Percentiles rank a stretch among this genome's conserved stretches.
Evolutionary conservation across 1,284 basidiomycete species (phyloP).

Genomic region (Ustilago curta): DNA sequence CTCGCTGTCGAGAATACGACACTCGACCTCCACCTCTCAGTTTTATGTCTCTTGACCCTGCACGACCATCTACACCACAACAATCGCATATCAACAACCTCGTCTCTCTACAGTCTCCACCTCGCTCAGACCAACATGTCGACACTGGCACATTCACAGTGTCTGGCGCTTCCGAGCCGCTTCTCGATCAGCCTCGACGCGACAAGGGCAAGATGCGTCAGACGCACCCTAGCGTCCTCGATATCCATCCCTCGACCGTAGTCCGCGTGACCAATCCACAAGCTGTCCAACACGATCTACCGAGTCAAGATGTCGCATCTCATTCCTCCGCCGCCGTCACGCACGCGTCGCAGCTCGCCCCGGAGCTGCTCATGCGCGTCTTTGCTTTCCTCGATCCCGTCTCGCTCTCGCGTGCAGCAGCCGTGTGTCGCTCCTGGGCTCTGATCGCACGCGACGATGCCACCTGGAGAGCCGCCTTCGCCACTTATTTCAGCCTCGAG

Average conservation of each 20-base stretch:
- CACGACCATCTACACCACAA: conserved; percentile 6
- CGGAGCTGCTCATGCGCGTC: conserved; percentile 81
- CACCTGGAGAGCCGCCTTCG: conserved; percentile 85
- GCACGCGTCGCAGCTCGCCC: conserved; percentile 70
- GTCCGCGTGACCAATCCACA: conserved; percentile 36
- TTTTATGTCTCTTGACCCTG: conserved; percentile 46
- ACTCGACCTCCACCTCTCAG: conserved; percentile 24
- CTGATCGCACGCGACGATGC: conserved; percentile 81
- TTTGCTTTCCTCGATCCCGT: conserved; percentile 80
- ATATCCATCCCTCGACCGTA: conserved; percentile 21
- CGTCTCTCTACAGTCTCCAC: background rate
- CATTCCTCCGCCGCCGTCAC: conserved; percentile 69
- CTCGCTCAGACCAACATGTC: conserved; percentile 20
- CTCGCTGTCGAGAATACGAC: conserved; percentile 22
- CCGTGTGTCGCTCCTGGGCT: conserved; percentile 75
- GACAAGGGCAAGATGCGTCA: conserved; percentile 30
- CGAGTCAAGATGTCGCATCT: background rate
- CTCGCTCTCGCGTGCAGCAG: conserved; percentile 75
- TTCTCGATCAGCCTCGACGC: background rate
- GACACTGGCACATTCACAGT: background rate
- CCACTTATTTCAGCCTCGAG: conserved; percentile 76
- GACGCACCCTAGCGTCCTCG: background rate
- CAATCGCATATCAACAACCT: conserved; percentile 7
- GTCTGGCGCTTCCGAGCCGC: conserved; percentile 2
- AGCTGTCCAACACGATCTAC: background rate